Percentiles rank a stretch among this genome's conserved stretches.
Evolutionary conservation across 306 rosid genomes (phyloP).

Genomic region (Alnus glutinosa): DNA sequence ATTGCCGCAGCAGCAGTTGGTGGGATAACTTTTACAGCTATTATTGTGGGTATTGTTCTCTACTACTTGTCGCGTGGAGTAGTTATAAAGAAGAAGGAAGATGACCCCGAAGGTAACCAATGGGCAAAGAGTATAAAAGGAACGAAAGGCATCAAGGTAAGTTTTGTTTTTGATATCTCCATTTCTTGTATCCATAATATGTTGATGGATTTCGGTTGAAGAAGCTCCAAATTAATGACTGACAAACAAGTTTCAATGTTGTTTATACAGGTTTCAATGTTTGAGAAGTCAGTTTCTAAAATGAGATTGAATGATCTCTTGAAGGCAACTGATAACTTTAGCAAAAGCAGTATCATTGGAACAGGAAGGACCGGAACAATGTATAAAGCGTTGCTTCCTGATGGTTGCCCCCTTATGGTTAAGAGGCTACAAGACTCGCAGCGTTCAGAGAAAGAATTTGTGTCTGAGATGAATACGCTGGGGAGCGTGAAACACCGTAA

Average conservation of each 20-base stretch:
- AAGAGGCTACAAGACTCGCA: conserved; percentile 92
- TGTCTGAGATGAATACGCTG: conserved; percentile 80
- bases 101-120: conserved; percentile 91
- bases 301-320: conserved; percentile 91
- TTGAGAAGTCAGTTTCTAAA: conserved; percentile 81
- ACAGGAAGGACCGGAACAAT: conserved; percentile 83
- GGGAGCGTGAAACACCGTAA: conserved; percentile 73
- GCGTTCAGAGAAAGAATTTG: conserved; percentile 74
- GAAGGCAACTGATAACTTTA: conserved; percentile 89
- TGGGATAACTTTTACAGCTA: conserved; percentile 57
- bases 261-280: conserved; percentile 71
- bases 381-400: conserved; percentile 72
- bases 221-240: background rate
- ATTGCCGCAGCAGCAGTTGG: conserved; percentile 76
- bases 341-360: conserved; percentile 67
- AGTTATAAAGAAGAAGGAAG: conserved; percentile 59
- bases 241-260: conserved; percentile 10
- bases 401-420: conserved; percentile 77
- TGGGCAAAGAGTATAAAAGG: conserved; percentile 83
- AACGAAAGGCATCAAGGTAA: conserved; percentile 73
- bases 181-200: no score
- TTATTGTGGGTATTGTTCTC: conserved; percentile 49
- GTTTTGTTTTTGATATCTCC: conserved; percentile 8
- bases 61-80: conserved; percentile 64
- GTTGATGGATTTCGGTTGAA: background rate